phyloP scores from a whole-genome alignment of 768 basidiomycete genomes.

The Pleurotus cornucopiae region DNA sequence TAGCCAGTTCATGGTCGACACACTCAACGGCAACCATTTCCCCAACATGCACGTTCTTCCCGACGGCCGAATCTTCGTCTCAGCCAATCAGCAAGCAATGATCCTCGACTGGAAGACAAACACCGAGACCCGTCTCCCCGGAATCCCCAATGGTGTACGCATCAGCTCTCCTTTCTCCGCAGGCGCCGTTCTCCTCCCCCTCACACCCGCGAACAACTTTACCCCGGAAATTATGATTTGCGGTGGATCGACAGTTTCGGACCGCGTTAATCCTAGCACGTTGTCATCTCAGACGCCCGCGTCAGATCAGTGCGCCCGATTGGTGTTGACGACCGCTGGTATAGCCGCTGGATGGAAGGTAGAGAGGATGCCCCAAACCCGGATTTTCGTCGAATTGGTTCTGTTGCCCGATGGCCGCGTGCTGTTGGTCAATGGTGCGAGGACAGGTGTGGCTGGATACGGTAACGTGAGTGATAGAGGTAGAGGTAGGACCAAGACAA shows the following conservation, averaged over 20 bases:
- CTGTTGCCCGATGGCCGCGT: conserved; percentile 36
- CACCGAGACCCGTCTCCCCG: conserved; percentile 33
- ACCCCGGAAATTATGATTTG: conserved; percentile 44
- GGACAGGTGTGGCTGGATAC: conserved; percentile 36
- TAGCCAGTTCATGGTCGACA: conserved; percentile 10
- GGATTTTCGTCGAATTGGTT: conserved; percentile 33
- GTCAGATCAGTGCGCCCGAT: conserved; percentile 36
- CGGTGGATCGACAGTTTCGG: conserved; percentile 35
- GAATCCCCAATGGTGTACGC: conserved; percentile 40
- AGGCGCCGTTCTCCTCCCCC: conserved; percentile 31
- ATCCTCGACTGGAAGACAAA: conserved; percentile 36
- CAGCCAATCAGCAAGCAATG: conserved; percentile 37
- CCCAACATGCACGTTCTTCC: conserved; percentile 31
- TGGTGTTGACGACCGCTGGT: conserved; percentile 36
- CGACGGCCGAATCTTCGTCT: conserved; percentile 36
- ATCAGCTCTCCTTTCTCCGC: conserved; percentile 38
- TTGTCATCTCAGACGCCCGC: conserved; percentile 36
- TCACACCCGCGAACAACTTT: conserved; percentile 31
- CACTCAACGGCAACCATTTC: conserved; percentile 14
- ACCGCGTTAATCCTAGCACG: conserved; percentile 21
- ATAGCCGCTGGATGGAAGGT: conserved; percentile 41
- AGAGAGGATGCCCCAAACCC: conserved; percentile 37
- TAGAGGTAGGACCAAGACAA: neutral
- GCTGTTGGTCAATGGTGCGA: conserved; percentile 38
- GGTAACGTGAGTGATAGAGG: conserved; percentile 20